Evolutionary conservation across 306 rosid species (phyloP).

Genomic region (Casuarina equisetifolia): DNA sequence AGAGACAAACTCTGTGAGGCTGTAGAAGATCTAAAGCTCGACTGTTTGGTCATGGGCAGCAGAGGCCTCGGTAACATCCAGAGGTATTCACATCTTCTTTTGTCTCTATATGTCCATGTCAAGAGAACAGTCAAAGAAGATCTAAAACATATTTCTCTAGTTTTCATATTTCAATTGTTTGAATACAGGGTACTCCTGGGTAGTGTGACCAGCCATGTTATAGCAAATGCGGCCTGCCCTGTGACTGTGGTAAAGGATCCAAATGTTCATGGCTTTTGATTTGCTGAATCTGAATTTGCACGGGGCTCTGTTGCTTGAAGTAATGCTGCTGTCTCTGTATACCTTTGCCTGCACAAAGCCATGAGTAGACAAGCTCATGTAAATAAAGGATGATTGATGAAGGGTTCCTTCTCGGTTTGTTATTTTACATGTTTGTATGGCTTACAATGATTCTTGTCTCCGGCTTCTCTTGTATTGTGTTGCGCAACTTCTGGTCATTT

Average conservation of each 20-base stretch:
- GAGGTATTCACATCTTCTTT: slow-evolving; percentile 29
- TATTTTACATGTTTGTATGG: neutral
- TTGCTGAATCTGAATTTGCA: slow-evolving; percentile 3
- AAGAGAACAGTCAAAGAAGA: no score
- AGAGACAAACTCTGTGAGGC: slow-evolving; percentile 47
- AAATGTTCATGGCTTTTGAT: slow-evolving; percentile 27
- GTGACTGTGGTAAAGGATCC: slow-evolving; percentile 46
- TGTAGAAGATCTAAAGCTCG: slow-evolving; percentile 44
- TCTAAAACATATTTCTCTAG: neutral
- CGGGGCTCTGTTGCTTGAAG: neutral
- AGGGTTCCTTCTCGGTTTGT: neutral
- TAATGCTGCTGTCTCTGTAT: neutral
- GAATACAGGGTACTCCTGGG: slow-evolving; percentile 51
- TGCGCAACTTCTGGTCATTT: no score
- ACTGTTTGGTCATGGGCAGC: slow-evolving; percentile 55
- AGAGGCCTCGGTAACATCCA: slow-evolving; percentile 54
- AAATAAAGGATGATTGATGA: neutral
- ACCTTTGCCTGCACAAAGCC: neutral
- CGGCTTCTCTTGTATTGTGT: neutral
- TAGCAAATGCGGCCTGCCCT: slow-evolving; percentile 46
- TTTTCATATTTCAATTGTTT: slow-evolving; percentile 6
- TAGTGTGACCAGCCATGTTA: slow-evolving; percentile 52
- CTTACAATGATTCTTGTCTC: slow-evolving; percentile 7
- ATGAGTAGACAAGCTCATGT: neutral
- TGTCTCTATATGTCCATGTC: neutral